Evolutionary conservation across 768 basidiomycete species (phyloP), one percentile per base, ranked within the genome.

Genomic region (Tricholoma matsutake): DNA sequence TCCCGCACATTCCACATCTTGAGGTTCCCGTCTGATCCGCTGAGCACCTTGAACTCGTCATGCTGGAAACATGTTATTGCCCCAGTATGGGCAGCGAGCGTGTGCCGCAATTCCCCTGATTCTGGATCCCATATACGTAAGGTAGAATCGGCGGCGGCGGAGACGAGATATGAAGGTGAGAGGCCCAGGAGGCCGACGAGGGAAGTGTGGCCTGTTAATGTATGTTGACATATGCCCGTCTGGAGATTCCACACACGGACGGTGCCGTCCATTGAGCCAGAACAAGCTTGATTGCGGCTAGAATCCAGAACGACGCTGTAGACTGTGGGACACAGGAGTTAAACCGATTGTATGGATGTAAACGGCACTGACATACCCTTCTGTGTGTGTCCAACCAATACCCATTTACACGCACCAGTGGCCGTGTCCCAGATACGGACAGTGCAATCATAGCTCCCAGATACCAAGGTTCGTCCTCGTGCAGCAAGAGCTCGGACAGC

Each of bases 21-120:
- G 67, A 99, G 81, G 61, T 92, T 94, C 14, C 97, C 97, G 66
- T 98, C 97, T 13, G 91, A 92, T 11, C 96, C 96, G 68, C 91
- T 93, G 29, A 99, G 82, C 49, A 98, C 93, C 71, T 97, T 98
- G 80, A 92, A 94, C 72, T 98, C 96, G 72, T 98, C 96, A 66
- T 97, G 95, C 73, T 96, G 94, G 82, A 98, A 98, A 76, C 96
- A 99, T 16, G 97, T 98, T 66, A 99, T 98, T n/a, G 96, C 95
- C 20, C 96, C 96, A 6, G 90, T 91, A 72, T 98, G 96, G 1
- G 92, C 94, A 3, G 89, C 87, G 31, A 99, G 83, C 0, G 89
- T 87, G 65, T 95, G 89, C 39, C 84, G 86, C 31, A 92, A 80
- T 60, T 87, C 86, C 58, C 94, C 93, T 0, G 85, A 85, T 37